Evolutionary conservation across 2,329 filamentous ascomycete genomes (phyloP).

Genomic region (Macroventuria anomochaeta): DNA sequence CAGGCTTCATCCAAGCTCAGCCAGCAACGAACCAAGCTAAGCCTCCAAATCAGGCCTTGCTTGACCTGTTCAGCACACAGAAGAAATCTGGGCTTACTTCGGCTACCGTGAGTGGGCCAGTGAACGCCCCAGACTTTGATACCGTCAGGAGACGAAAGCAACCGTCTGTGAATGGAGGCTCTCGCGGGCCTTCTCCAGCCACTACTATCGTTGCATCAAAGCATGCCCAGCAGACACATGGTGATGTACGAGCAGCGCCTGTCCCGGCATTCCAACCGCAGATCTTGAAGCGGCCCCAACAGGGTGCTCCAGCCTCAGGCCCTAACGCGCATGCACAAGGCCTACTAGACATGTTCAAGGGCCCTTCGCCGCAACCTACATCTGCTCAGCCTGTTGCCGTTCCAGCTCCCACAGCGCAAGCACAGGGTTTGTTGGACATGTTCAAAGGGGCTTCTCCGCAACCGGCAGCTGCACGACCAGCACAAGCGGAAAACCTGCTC

Average conservation of each 20-base stretch:
- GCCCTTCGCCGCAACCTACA: slow-evolving; percentile 15
- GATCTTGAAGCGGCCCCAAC: slow-evolving; percentile 46
- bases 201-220: slow-evolving; percentile 11
- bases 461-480: slow-evolving; percentile 10
- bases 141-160: slow-evolving; percentile 45
- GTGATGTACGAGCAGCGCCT: slow-evolving; percentile 12
- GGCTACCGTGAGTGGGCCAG: slow-evolving; percentile 51
- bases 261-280: slow-evolving; percentile 43
- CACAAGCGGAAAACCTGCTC: slow-evolving; percentile 30
- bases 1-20: slow-evolving; percentile 36
- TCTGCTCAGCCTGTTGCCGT: not conserved
- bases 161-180: slow-evolving; percentile 27
- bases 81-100: slow-evolving; percentile 41
- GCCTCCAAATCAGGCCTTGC: slow-evolving; percentile 26
- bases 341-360: slow-evolving; percentile 29
- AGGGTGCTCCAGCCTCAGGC: slow-evolving; percentile 24
- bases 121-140: slow-evolving; percentile 52
- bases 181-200: slow-evolving; percentile 40
- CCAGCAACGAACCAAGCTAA: slow-evolving; percentile 27
- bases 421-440: slow-evolving; percentile 29
- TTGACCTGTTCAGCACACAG: slow-evolving; percentile 28
- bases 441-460: slow-evolving; percentile 24
- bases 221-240: slow-evolving; percentile 13
- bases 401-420: slow-evolving; percentile 22
- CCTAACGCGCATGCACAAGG: slow-evolving; percentile 28